Evolutionary conservation across 129 eudicot species (phyloP), one percentile per base, ranked within the genome.

Genomic region (Rutidosis leptorrhynchoides): DNA sequence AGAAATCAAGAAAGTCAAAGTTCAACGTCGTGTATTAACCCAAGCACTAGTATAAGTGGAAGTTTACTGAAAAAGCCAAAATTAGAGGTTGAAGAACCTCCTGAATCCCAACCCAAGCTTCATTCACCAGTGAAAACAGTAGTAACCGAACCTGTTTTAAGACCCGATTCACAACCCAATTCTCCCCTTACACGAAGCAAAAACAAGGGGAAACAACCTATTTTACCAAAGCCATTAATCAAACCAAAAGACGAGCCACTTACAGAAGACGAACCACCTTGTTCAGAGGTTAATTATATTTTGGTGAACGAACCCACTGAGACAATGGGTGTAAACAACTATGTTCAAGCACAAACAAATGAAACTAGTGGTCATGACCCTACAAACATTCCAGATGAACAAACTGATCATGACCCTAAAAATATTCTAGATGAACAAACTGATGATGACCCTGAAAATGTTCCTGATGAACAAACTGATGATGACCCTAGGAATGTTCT

Each of bases 211-310:
- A 82, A 87, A 69, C 87, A 78, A 68, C 85, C 87, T 45, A 28
- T 75, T 58, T 70, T 52, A 32, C 68, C 82, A 53, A 67, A 61
- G n/a, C 46, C 62, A 7, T 68, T 86, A 58, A 57, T 77, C 58
- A 60, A 66, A 68, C 96, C 91, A 53, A 84, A 80, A 76, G 88
- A 82, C 7, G 84, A 82, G 71, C 88, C 91, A 25, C 62, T 60
- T 68, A 74, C 78, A 14, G 88, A 77, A 77, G 83, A 69, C 48
- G 83, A 69, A 40, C 23, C 75, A 27, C 74, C 37, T 15, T 80
- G 42, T 23, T 58, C 53, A 45, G 80, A 79, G 73, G 83, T 52
- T 78, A 84, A 80, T 23, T 37, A 52, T 75, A 67, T 67, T 59
- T 10, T 24, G 20, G 28, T 15, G 37, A 58, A 59, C 16, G 62